Evolutionary conservation across 2,329 filamentous ascomycete species (phyloP).

Genomic region (Sporothrix brasiliensis): DNA sequence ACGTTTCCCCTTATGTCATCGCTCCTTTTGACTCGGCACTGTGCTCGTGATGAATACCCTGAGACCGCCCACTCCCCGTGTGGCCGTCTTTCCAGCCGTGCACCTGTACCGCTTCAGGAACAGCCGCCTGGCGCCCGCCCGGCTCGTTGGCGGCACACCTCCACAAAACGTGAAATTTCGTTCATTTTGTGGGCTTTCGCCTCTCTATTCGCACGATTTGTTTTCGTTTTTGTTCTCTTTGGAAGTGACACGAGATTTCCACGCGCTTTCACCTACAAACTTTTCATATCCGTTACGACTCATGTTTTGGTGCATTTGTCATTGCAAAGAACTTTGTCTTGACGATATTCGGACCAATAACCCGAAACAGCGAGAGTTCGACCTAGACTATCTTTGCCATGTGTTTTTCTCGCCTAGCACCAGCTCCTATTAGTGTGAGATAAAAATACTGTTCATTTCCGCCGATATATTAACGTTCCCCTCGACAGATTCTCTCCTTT

Average conservation of each 20-base stretch:
- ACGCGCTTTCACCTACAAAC: neutral
- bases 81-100: neutral
- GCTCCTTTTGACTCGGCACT: neutral
- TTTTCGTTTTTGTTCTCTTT: neutral
- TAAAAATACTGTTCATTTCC: neutral
- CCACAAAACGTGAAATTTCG: slow-evolving; percentile 20
- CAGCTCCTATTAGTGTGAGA: slow-evolving; percentile 1
- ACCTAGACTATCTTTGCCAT: neutral
- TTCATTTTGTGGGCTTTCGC: slow-evolving; percentile 15
- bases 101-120: neutral
- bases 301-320: neutral
- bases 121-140: slow-evolving; percentile 9
- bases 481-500: neutral
- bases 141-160: neutral
- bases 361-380: slow-evolving; percentile 17
- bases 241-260: neutral
- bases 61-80: slow-evolving; percentile 3
- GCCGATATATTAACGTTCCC: neutral
- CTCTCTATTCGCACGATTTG: neutral
- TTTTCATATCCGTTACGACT: neutral
- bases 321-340: too few relatives aligned
- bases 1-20: neutral
- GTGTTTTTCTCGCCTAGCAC: neutral
- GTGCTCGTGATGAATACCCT: slow-evolving; percentile 11
- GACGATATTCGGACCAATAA: neutral